Percentiles rank a stretch among this genome's conserved stretches.
These are phyloP conservation scores for Ascocoryne sarcoides DNA, from an alignment of 2,329 filamentous ascomycete genomes.

Conservation along the genomic window DNA sequence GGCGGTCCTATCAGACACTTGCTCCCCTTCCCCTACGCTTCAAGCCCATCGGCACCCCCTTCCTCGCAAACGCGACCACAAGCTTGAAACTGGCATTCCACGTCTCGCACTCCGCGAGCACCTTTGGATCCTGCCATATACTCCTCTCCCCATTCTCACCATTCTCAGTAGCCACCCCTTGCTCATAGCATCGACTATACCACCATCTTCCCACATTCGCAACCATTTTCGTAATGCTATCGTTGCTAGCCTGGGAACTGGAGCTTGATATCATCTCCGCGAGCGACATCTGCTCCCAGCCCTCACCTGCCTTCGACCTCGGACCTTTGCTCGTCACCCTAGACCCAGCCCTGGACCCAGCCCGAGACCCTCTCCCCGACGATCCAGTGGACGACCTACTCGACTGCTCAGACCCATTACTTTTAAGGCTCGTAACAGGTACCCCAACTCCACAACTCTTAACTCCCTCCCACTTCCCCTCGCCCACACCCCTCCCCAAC, in stretches of 20 bases:
- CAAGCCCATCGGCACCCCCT: slow-evolving; percentile 18
- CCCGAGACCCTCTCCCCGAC: not conserved
- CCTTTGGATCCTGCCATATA: slow-evolving; percentile 69
- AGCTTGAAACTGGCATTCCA: slow-evolving; percentile 82
- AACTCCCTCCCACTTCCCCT: slow-evolving; percentile 59
- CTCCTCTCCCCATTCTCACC: slow-evolving; percentile 46
- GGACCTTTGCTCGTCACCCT: slow-evolving; percentile 5
- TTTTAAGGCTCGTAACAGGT: slow-evolving; percentile 51
- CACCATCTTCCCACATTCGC: slow-evolving; percentile 90
- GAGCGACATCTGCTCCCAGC: slow-evolving; percentile 37
- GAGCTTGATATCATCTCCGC: slow-evolving; percentile 53
- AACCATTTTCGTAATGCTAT: slow-evolving; percentile 86
- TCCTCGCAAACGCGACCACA: slow-evolving; percentile 68
- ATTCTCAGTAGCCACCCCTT: slow-evolving; percentile 37
- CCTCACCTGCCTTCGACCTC: too few species aligned
- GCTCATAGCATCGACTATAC: slow-evolving; percentile 91
- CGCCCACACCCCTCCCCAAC: slow-evolving; percentile 41
- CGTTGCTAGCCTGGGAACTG: slow-evolving; percentile 61
- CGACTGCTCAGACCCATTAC: not conserved
- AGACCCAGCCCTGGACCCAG: not conserved
- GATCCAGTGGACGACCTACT: not conserved
- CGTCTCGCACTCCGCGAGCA: slow-evolving; percentile 79
- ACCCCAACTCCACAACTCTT: slow-evolving; percentile 72
- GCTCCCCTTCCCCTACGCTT: slow-evolving; percentile 20
- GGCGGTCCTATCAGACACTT: too few species aligned